Evolutionary conservation across 768 basidiomycete species (phyloP).

Genomic region (Boletus rubescentipes): DNA sequence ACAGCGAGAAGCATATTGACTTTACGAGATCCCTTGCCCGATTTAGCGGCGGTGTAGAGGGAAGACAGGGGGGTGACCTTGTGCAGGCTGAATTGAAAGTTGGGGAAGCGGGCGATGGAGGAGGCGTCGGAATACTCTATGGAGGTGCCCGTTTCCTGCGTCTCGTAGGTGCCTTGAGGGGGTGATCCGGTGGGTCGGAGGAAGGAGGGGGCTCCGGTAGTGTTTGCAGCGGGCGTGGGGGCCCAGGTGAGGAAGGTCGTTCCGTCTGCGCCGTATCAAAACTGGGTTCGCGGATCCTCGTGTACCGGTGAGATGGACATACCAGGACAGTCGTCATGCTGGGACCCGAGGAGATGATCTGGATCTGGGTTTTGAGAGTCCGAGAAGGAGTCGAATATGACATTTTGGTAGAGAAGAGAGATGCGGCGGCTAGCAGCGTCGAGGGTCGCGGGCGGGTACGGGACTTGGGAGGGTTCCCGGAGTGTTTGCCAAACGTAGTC

Average conservation of each 20-base stretch:
- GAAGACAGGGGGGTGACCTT: constrained; percentile 51
- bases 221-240: constrained; percentile 37
- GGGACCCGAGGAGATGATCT: constrained; percentile 12
- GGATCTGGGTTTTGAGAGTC: constrained; percentile 36
- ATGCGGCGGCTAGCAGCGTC: constrained; percentile 69
- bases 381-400: constrained; percentile 67
- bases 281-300: constrained; percentile 5
- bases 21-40: constrained; percentile 43
- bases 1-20: constrained; percentile 60
- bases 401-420: constrained; percentile 65
- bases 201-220: constrained; percentile 20
- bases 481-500: constrained; percentile 48
- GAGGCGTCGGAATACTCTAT: constrained; percentile 45
- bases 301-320: constrained; percentile 2
- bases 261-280: constrained; percentile 33
- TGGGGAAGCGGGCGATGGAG: constrained; percentile 53
- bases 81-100: constrained; percentile 71
- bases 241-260: constrained; percentile 59
- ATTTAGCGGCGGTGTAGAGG: constrained; percentile 30
- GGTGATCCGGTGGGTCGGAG: constrained; percentile 28
- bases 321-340: constrained; percentile 18
- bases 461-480: constrained; percentile 15
- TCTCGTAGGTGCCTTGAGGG: constrained; percentile 31
- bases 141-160: constrained; percentile 46
- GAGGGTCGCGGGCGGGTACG: constrained; percentile 50